phyloP scores from a whole-genome alignment of 2,329 filamentous ascomycete genomes.

The Verticillium dahliae region DNA sequence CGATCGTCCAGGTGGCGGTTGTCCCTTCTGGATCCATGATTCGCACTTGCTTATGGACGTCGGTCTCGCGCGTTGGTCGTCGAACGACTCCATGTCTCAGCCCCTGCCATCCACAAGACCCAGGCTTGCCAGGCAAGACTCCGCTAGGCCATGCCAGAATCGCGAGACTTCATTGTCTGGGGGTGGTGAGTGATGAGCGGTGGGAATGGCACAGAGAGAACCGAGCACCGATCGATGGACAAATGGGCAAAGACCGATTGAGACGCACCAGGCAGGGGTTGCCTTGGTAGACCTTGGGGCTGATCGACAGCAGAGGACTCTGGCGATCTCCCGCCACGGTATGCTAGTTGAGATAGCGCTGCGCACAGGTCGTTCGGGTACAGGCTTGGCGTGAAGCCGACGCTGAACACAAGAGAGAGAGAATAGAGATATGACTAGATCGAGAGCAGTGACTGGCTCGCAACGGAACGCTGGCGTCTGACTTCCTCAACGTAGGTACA shows the following conservation, averaged over 20 bases:
- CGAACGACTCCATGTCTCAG: not conserved
- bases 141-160: not conserved
- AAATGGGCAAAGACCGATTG: not conserved
- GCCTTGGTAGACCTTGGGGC: not conserved
- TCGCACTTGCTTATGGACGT: not conserved
- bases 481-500: not conserved
- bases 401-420: too few species aligned
- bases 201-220: not conserved
- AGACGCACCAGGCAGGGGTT: not conserved
- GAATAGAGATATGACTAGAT: not conserved
- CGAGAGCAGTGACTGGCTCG: not conserved
- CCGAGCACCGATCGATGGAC: not conserved
- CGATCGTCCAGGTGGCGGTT: not conserved
- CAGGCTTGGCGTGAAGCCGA: not conserved
- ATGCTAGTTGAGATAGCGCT: not conserved
- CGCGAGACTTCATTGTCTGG: not conserved
- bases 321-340: not conserved
- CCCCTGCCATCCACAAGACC: not conserved
- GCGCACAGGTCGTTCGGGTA: not conserved
- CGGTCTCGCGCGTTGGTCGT: not conserved
- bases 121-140: not conserved
- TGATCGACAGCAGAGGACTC: not conserved
- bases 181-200: not conserved
- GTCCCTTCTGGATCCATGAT: not conserved
- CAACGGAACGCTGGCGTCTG: not conserved